Percentiles rank a stretch among this genome's conserved stretches.
Conservation (phyloP, 805 yeast species). For the Maudiozyma bulderi region DNA sequence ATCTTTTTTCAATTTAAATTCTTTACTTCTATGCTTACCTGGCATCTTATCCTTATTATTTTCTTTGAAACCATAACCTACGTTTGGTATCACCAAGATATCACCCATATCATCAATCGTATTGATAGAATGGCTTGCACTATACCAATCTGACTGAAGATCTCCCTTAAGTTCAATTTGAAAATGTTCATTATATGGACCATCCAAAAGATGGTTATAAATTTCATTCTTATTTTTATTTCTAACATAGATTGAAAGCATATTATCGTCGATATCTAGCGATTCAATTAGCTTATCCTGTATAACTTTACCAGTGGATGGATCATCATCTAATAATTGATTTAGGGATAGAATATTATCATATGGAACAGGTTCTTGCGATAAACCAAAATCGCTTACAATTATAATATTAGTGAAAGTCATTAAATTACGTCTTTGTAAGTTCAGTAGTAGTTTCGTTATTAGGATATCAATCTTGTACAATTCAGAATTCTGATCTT, state of each 20-base stretch:
- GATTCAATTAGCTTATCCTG: neutral
- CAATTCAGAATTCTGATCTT: slow-evolving; percentile 30
- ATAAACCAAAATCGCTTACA: slow-evolving; percentile 88
- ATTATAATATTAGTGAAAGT: slow-evolving; percentile 64
- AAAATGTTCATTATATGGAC: neutral
- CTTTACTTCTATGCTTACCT: neutral
- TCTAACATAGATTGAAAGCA: slow-evolving; percentile 8
- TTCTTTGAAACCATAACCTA: neutral
- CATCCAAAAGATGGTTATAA: slow-evolving; percentile 32
- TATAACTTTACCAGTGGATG: neutral
- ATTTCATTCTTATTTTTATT: slow-evolving; percentile 29
- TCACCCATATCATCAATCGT: neutral
- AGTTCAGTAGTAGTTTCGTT: slow-evolving; percentile 37
- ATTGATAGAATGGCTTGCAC: neutral
- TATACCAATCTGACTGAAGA: neutral
- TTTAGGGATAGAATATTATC: neutral
- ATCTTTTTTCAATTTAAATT: neutral
- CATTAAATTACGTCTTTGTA: slow-evolving; percentile 46
- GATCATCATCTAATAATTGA: neutral
- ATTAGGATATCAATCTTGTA: slow-evolving; percentile 58
- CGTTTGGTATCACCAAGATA: neutral
- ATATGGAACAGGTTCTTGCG: neutral
- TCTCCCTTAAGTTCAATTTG: neutral
- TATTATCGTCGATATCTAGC: slow-evolving; percentile 10
- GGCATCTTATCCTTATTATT: neutral